phyloP scores from a whole-genome alignment of 23 red algal species.

The Gracilaria domingensis region DNA sequence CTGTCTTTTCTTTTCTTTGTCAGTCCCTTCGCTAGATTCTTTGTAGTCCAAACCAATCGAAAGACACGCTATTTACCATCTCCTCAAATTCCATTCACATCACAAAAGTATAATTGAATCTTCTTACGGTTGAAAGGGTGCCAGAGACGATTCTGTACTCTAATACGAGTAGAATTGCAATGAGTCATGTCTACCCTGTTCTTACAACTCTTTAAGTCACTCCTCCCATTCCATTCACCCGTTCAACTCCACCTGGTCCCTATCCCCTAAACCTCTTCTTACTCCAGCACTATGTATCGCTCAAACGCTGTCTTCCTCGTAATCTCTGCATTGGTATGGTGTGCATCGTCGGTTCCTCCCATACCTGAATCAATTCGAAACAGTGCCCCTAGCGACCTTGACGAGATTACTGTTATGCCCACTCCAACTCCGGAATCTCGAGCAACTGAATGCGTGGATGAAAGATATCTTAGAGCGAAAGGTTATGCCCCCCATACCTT shows the following conservation, averaged over 20 bases:
- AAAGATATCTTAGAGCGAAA: slow-evolving; percentile 13
- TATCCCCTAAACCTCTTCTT: background rate
- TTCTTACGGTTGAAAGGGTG: background rate
- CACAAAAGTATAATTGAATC: background rate
- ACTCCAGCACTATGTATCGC: background rate
- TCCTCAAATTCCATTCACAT: background rate
- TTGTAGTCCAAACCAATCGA: background rate
- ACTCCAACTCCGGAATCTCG: background rate
- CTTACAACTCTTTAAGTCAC: background rate
- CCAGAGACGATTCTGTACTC: background rate
- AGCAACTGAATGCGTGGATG: slow-evolving; percentile 10
- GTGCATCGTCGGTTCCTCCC: background rate
- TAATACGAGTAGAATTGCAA: background rate
- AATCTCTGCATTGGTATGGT: background rate
- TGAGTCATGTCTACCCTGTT: background rate
- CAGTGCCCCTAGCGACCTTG: background rate
- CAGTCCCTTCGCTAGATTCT: no score
- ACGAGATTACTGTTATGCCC: background rate
- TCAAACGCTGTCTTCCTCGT: background rate
- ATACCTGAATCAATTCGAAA: background rate
- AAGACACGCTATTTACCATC: background rate
- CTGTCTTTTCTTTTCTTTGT: no score
- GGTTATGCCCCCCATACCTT: background rate
- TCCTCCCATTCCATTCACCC: background rate
- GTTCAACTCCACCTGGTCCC: background rate